Base-by-base conservation (phyloP, 352 stramenopile species). In the Phytophthora uliginosa region DNA sequence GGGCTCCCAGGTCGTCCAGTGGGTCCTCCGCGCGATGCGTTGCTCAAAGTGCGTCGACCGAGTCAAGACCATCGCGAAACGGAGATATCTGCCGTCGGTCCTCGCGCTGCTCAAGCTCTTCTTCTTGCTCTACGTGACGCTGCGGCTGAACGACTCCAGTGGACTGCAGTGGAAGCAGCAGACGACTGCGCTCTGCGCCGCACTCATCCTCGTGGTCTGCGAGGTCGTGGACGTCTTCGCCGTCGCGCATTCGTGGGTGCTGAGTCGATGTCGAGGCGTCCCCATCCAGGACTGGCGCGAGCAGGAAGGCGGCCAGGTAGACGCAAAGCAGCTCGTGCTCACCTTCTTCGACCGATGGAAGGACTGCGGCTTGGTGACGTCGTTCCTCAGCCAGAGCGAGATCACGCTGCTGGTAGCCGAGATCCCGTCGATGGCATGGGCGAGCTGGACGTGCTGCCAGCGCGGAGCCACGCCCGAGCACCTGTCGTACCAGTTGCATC, bases 271-370 rank as follows among this genome's bases (percentile, higher is more conserved):
- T 36, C 40, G 38, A 57, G 62, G 62, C 15, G 40, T 62, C 17
- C 38, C 55, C 18, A 58, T 76, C 26, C 20, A 52, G 7, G 69
- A 61, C 33, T 59, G 66, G 31, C 56, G 62, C 22, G 69, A 69
- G 40, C 28, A 64, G 17, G 55, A 45, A 24, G 57, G 59, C 20
- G 22, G 54, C 7, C 31, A 34, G 5, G 51, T 71, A 31, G 63
- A 26, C 50, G 17, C 36, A 9, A 72, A 76, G 57, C 55, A 59
- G 5, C n/a, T 76, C 31, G 28, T 76, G 24, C 56, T 76, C 12
- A 76, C 57, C 31, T 76, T 76, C 47, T 72, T 72, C 40, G 69
- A 76, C 51, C 62, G 69, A 6, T 76, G 62, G 69, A 72, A 71
- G 31, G 69, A 76, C 57, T 76, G 69, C 33, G 69, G 69, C 57